Conservation (phyloP, 805 yeast species). For the Cyberlindnera galapagoensis region DNA sequence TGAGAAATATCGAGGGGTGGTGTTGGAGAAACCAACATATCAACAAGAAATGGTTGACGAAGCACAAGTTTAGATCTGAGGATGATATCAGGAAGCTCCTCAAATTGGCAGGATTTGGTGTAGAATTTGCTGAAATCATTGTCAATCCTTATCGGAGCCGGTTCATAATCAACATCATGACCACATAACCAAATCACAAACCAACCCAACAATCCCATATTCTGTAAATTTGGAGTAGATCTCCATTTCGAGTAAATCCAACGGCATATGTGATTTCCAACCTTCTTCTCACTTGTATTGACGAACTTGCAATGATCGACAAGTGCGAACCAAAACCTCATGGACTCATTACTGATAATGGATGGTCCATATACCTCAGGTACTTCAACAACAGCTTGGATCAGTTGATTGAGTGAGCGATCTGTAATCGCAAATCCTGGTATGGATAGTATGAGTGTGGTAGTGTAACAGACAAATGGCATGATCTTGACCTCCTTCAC, state of each 20-base stretch:
- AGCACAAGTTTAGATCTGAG: slow-evolving; percentile 2
- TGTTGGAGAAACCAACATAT: neutral
- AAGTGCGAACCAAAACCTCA: slow-evolving; percentile 47
- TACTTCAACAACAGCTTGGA: slow-evolving; percentile 44
- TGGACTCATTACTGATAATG: slow-evolving; percentile 37
- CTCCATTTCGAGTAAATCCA: slow-evolving; percentile 51
- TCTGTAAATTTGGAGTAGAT: neutral
- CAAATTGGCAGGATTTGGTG: slow-evolving; percentile 6
- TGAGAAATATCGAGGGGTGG: too few species aligned
- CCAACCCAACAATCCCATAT: slow-evolving; percentile 18
- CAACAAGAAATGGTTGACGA: too few species aligned
- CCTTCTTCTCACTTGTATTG: slow-evolving; percentile 25
- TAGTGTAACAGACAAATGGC: slow-evolving; percentile 21
- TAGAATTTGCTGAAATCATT: slow-evolving; percentile 8
- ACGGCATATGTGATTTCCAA: slow-evolving; percentile 30
- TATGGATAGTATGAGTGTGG: slow-evolving; percentile 15
- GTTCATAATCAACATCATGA: too few species aligned
- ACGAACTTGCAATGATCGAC: slow-evolving; percentile 30
- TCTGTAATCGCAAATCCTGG: slow-evolving; percentile 26
- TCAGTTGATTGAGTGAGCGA: slow-evolving; percentile 35
- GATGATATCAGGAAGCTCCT: slow-evolving; percentile 5
- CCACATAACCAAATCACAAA: slow-evolving; percentile 43
- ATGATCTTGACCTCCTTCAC: slow-evolving; percentile 22
- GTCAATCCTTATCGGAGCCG: slow-evolving; percentile 5
- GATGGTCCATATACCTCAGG: slow-evolving; percentile 60